Percentiles rank a stretch among this genome's conserved stretches.
These are phyloP conservation scores for Epicoccum nigrum DNA, from an alignment of 2,329 filamentous ascomycete genomes.

Conservation along the genomic window DNA sequence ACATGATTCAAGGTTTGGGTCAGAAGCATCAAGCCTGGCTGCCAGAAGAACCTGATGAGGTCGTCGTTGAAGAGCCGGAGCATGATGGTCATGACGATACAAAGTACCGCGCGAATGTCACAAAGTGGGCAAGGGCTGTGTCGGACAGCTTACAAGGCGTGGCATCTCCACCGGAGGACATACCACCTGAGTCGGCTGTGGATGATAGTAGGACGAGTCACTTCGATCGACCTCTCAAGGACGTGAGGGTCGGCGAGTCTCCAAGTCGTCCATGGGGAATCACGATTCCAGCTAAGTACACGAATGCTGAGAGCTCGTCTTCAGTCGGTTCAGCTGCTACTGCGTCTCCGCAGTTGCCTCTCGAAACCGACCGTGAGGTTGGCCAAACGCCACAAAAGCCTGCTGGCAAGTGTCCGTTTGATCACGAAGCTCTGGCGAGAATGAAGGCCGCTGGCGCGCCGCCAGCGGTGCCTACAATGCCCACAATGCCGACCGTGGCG, in stretches of 20 bases:
- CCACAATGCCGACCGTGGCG: slow-evolving; percentile 9
- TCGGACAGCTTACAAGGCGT: slow-evolving; percentile 60
- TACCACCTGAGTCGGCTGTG: slow-evolving; percentile 44
- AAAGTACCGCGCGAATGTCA: slow-evolving; percentile 73
- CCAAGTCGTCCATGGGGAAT: slow-evolving; percentile 95
- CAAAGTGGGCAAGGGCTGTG: slow-evolving; percentile 84
- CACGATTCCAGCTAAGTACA: slow-evolving; percentile 68
- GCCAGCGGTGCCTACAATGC: slow-evolving; percentile 15
- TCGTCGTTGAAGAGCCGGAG: slow-evolving; percentile 55
- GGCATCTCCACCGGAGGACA: slow-evolving; percentile 46
- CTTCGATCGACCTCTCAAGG: slow-evolving; percentile 85
- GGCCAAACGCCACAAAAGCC: slow-evolving; percentile 35
- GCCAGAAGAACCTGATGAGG: slow-evolving; percentile 60
- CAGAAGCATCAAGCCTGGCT: slow-evolving; percentile 88
- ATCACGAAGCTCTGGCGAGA: slow-evolving; percentile 37
- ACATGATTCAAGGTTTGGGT: slow-evolving; percentile 91
- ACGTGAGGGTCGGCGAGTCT: slow-evolving; percentile 91
- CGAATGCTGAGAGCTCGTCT: slow-evolving; percentile 46
- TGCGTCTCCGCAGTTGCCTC: slow-evolving; percentile 59
- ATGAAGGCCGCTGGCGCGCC: slow-evolving; percentile 12
- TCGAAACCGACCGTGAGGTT: slow-evolving; percentile 45
- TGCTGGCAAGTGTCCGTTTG: slow-evolving; percentile 45
- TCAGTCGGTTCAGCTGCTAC: slow-evolving; percentile 51
- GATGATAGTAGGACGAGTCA: slow-evolving; percentile 70
- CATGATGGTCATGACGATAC: slow-evolving; percentile 53